These are phyloP conservation scores for Pezicula carpinea DNA, from an alignment of 2,329 filamentous ascomycete genomes.

Conservation along the genomic window DNA sequence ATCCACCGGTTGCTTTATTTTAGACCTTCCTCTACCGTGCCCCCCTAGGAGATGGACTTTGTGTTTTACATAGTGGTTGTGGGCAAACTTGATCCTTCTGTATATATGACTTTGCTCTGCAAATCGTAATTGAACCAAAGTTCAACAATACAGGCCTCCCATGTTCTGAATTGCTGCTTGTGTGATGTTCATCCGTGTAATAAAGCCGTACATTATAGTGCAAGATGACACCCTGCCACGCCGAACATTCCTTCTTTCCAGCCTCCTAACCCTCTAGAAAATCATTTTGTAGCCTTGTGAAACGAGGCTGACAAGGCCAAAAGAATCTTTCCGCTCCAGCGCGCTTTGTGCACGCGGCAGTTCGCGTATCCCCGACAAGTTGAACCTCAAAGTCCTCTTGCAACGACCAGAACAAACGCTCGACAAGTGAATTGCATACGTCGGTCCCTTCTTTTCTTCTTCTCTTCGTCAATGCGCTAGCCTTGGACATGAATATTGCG, in stretches of 20 bases:
- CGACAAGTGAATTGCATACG: no score
- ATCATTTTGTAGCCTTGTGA: constrained; percentile 4
- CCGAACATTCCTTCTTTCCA: no score
- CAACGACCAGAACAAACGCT: no score
- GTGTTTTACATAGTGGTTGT: neutral
- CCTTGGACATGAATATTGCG: no score
- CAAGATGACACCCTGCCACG: no score
- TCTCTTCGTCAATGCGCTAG: no score
- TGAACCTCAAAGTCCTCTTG: neutral
- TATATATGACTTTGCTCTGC: constrained; percentile 17
- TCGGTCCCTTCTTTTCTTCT: no score
- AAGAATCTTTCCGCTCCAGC: neutral
- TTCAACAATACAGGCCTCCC: constrained; percentile 5
- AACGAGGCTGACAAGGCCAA: constrained; percentile 5
- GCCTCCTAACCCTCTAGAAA: neutral
- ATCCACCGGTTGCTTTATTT: neutral
- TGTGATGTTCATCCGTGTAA: no score
- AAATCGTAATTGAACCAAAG: constrained; percentile 16
- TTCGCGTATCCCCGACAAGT: no score
- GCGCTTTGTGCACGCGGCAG: no score
- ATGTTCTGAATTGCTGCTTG: no score
- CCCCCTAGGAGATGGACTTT: neutral
- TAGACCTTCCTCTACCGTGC: constrained; percentile 2
- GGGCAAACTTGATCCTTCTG: constrained; percentile 13
- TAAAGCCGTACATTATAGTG: no score